Conservation (phyloP, 2,329 filamentous ascomycete genomes). For the Colletotrichum brevisporum region DNA sequence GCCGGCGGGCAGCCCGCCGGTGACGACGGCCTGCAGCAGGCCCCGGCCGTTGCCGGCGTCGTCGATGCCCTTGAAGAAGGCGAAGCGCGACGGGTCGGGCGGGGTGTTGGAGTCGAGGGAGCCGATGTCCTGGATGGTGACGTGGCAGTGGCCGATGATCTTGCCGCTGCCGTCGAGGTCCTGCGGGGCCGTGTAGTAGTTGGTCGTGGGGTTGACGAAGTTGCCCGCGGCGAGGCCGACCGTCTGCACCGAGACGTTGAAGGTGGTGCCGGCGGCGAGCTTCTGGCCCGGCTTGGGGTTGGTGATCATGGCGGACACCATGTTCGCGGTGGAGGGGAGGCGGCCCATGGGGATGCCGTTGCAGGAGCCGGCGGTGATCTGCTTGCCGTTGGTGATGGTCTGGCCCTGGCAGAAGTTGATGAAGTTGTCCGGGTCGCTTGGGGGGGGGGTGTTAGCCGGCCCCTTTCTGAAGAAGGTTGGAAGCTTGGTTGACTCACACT, state of each 20-base stretch:
- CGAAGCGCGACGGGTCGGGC: slow-evolving; percentile 58
- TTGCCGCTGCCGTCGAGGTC: slow-evolving; percentile 57
- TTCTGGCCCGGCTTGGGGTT: slow-evolving; percentile 59
- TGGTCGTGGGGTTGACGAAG: slow-evolving; percentile 67
- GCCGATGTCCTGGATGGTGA: slow-evolving; percentile 65
- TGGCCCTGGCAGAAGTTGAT: slow-evolving; percentile 72
- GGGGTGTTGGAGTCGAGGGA: slow-evolving; percentile 53
- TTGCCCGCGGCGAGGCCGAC: slow-evolving; percentile 64
- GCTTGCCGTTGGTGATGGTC: slow-evolving; percentile 68
- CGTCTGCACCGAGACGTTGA: slow-evolving; percentile 64
- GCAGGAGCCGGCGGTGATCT: slow-evolving; percentile 65
- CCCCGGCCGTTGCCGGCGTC: slow-evolving; percentile 63
- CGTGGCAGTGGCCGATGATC: slow-evolving; percentile 62
- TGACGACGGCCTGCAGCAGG: slow-evolving; percentile 58
- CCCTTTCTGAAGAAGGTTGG: background rate
- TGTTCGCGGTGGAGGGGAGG: slow-evolving; percentile 64
- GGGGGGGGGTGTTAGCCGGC: slow-evolving; percentile 32
- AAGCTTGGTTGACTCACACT: slow-evolving; percentile 53
- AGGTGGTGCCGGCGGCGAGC: slow-evolving; percentile 56
- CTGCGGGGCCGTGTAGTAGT: slow-evolving; percentile 70
- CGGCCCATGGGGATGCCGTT: slow-evolving; percentile 72
- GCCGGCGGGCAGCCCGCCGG: slow-evolving; percentile 61
- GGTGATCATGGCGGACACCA: slow-evolving; percentile 69
- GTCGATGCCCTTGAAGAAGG: slow-evolving; percentile 72
- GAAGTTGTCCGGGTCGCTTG: slow-evolving; percentile 66